Evolutionary conservation across 108 stramenopile species (phyloP), one percentile per base, ranked within the genome.

Genomic region (Cyclotella sp.): DNA sequence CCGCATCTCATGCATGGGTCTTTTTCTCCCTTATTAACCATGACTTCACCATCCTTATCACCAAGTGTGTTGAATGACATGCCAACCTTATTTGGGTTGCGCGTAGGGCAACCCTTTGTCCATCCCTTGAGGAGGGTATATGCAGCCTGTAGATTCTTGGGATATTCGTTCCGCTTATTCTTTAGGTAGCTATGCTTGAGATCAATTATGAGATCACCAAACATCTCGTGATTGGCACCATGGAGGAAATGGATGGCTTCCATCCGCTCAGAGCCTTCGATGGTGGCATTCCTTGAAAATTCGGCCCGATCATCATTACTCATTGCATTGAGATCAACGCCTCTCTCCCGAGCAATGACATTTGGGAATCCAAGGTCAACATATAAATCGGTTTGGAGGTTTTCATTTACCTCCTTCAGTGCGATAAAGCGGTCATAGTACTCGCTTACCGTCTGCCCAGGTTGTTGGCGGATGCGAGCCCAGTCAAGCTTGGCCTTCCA

Each of bases 21-120:
- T 13, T n/a, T n/a, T n/a, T n/a, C 9, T 19, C 19, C 19, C n/a
- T n/a, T n/a, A n/a, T n/a, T n/a, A n/a, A n/a, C n/a, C n/a, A n/a
- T n/a, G n/a, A n/a, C n/a, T n/a, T 16, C 19, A 13, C 21, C 19
- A 11, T 57, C 55, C 9, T 57, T 22, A n/a, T 19, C 55, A n/a
- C 55, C 55, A 16, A 57, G 15, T 9, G 55, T 57, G 55, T 57
- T 57, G 19, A 57, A 57, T n/a, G 55, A 57, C 21, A 57, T 9
- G 12, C 55, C 55, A 57, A 22, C 55, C n/a, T n/a, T n/a, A n/a
- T n/a, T n/a, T n/a, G n/a, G n/a, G n/a, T n/a, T n/a, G 12, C 19
- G 12, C 9, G 55, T 19, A n/a, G 15, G 9, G 9, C 21, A n/a
- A n/a, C n/a, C n/a, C n/a, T n/a, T n/a, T n/a, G 19, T 21, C 9